These are phyloP conservation scores for Cordyceps cateniannulata DNA, from an alignment of 2,329 filamentous ascomycete genomes.

Conservation along the genomic window DNA sequence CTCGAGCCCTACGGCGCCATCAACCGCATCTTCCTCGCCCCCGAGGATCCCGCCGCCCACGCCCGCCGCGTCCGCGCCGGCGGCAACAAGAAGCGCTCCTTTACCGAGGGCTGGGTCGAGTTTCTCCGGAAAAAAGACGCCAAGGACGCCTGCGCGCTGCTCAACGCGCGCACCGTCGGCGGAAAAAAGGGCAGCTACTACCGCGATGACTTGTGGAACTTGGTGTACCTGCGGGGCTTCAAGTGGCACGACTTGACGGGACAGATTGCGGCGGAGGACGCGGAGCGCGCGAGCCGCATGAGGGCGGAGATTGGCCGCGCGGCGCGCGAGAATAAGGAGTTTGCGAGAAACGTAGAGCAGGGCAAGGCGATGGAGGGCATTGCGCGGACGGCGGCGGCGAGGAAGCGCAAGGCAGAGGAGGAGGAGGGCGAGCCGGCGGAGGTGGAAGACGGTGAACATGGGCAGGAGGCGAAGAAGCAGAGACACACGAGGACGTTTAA, in stretches of 20 bases:
- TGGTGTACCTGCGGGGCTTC: slow-evolving; percentile 75
- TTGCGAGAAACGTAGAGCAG: slow-evolving; percentile 71
- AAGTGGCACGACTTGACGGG: slow-evolving; percentile 74
- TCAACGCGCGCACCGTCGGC: slow-evolving; percentile 73
- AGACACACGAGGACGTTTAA: slow-evolving; percentile 48
- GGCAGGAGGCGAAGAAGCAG: slow-evolving; percentile 17
- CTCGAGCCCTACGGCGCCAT: slow-evolving; percentile 69
- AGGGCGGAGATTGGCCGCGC: slow-evolving; percentile 70
- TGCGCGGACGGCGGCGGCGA: slow-evolving; percentile 37
- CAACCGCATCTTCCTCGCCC: slow-evolving; percentile 72
- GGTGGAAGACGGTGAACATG: slow-evolving; percentile 16
- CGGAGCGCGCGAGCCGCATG: slow-evolving; percentile 69
- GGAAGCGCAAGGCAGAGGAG: slow-evolving; percentile 32
- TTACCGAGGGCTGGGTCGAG: slow-evolving; percentile 81
- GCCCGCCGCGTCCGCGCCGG: slow-evolving; percentile 61
- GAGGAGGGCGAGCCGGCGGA: slow-evolving; percentile 27
- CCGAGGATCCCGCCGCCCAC: slow-evolving; percentile 63
- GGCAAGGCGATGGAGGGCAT: slow-evolving; percentile 75
- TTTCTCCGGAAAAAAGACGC: slow-evolving; percentile 71
- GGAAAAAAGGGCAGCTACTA: slow-evolving; percentile 81
- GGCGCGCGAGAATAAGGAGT: slow-evolving; percentile 73
- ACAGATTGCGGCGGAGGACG: slow-evolving; percentile 76
- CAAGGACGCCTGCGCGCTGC: slow-evolving; percentile 65
- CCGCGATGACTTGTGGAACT: slow-evolving; percentile 80
- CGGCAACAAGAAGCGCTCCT: slow-evolving; percentile 79